Evolutionary conservation across 2,329 filamentous ascomycete species (phyloP), one percentile per base, ranked within the genome.

Genomic region (Sclerotinia subarctica): DNA sequence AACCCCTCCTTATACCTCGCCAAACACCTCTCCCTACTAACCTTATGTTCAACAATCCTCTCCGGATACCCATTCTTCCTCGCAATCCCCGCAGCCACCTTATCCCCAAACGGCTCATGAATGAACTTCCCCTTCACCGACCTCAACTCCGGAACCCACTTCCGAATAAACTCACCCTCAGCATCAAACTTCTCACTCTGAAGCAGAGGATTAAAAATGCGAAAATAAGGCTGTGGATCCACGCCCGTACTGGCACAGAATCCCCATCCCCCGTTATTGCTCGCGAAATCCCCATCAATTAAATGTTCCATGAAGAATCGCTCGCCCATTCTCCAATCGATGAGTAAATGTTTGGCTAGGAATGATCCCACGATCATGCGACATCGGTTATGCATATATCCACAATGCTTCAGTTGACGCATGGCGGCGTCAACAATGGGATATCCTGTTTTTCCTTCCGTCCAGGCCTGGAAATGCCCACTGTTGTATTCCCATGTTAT

Each of bases 161-260:
- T 87, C 49, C 90, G 84, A 67, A 97, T 96, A 77, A 94, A 97
- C 21, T 87, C 86, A 0, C 93, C 94, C 0, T 90, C 82, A 0
- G 85, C 81, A 76, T 97, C 93, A 73, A 96, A 96, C 78, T 90
- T 94, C 82, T 95, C 91, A 73, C 90, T 92, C 81, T 97, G 93
- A 24, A 92, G 80, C 56, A 93, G 77, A 0, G 93, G 93, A 74
- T 96, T 97, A 79, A 97, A 97, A 64, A 97, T 91, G 8, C 93
- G 85, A 71, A 97, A 97, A 77, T 96, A 97, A 0, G 93, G 93
- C 78, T 96, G 91, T 1, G 92, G 91, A 77, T 96, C 92, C 8
- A 93, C 91, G 1, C 92, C 90, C 0, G 88, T 89, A 24, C 84
- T 86, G 5, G 89, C 88, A 93, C 70, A 70, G 58, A 77, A 78